Evolutionary conservation across 2,329 filamentous ascomycete species (phyloP).

Genomic region (Aspergillus sp.): DNA sequence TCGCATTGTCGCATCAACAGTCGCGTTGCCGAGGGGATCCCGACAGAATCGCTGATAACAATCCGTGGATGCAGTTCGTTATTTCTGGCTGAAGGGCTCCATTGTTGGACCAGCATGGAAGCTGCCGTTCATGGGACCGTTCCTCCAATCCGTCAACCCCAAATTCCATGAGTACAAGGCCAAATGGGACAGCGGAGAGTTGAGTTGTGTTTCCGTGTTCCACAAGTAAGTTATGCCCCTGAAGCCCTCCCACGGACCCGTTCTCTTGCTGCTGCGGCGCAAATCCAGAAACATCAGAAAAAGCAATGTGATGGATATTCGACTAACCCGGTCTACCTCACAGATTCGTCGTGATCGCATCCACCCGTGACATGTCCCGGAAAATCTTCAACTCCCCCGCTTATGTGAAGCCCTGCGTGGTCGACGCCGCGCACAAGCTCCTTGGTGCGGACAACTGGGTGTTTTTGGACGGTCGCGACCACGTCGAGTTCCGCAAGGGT

Average conservation of each 20-base stretch:
- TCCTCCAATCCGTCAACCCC: conserved; percentile 86
- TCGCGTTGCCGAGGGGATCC: not conserved
- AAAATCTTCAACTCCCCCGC: conserved; percentile 94
- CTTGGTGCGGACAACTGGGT: conserved; percentile 93
- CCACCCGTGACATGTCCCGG: conserved; percentile 88
- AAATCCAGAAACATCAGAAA: not conserved
- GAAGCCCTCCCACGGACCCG: not conserved
- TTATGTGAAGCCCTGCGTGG: conserved; percentile 94
- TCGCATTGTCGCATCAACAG: conserved; percentile 18
- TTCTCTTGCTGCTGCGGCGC: not conserved
- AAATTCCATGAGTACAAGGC: conserved; percentile 87
- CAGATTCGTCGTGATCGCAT: conserved; percentile 92
- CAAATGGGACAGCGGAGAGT: conserved; percentile 86
- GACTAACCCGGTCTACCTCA: not conserved
- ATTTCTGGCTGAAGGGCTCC: conserved; percentile 70
- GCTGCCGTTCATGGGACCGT: conserved; percentile 89
- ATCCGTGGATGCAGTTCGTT: conserved; percentile 61
- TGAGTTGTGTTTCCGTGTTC: conserved; percentile 98
- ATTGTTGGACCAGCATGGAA: conserved; percentile 76
- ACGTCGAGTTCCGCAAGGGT: conserved; percentile 96
- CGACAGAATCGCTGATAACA: conserved; percentile 2
- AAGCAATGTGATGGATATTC: not conserved
- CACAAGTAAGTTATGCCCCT: conserved; percentile 71
- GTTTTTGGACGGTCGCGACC: conserved; percentile 90
- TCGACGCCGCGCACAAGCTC: conserved; percentile 90